Evolutionary conservation across 2,329 filamentous ascomycete species (phyloP), one percentile per base, ranked within the genome.

Genomic region (Diaporthe velutina): DNA sequence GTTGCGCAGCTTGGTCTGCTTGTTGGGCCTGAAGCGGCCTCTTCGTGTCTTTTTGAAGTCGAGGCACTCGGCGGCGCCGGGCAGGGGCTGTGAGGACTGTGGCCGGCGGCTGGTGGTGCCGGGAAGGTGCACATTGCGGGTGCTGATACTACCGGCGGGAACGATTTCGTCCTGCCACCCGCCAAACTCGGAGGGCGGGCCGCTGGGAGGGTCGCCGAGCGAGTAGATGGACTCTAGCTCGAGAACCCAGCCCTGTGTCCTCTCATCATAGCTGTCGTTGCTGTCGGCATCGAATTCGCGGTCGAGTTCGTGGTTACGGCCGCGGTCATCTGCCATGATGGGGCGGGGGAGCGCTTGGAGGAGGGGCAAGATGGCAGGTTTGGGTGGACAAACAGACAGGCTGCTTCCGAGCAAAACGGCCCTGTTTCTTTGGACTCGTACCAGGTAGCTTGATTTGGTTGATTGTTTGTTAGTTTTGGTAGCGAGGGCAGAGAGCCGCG

Each of bases 1-100:
- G 75, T 79, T 78, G 15, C 74, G 75, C 10, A 78, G 72, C 42
- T 76, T 78, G 54, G 72, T 74, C 72, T 76, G 71, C 35, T 50
- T 57, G 35, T 61, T 35, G 15, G 74, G 67, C 45, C 4, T 58
- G 66, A 76, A 67, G 5, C 54, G 67, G 54, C 74, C 74, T 17
- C 30, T 17, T 28, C 52, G 67, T 1, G 58, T 74, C 52, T 57
- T 71, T 10, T 71, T 55, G 52, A 76, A 74, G 60, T 67, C 55
- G 40, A 76, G 67, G 52, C 58, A 73, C 19, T 74, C 67, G 33
- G 74, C 74, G 12, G 74, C 74, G 12, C 74, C 74, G 13, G 74
- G 74, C 3, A 76, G 67, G 4, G 74, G 74, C 52, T 74, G 58
- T n/a, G 74, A 68, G 12, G 33, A 10, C 48, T 54, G 57, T 33